phyloP scores from a whole-genome alignment of 2,329 filamentous ascomycete species.

The Fonsecaea monophora region DNA sequence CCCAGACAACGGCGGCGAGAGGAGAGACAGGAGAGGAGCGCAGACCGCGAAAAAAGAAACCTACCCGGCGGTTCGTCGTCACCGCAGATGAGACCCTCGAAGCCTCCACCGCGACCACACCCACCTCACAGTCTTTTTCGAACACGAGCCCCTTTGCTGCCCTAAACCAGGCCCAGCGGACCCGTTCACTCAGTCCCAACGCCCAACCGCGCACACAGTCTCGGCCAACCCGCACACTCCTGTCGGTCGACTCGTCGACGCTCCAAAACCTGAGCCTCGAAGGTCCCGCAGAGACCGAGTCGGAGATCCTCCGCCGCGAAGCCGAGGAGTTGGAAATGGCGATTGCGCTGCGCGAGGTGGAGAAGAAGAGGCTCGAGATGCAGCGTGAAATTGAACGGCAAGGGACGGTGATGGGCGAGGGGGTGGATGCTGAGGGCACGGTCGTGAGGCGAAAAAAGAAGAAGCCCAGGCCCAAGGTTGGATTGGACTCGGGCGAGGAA shows the following conservation, averaged over 20 bases:
- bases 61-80: conserved; percentile 69
- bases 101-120: conserved; percentile 6
- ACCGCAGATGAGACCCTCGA: conserved; percentile 76
- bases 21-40: conserved; percentile 26
- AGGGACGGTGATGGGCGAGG: conserved; percentile 54
- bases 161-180: conserved; percentile 22
- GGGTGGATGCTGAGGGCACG: conserved; percentile 54
- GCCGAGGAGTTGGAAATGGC: conserved; percentile 88
- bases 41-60: conserved; percentile 45
- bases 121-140: conserved; percentile 50
- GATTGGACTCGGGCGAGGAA: neutral
- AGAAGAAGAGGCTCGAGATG: conserved; percentile 86
- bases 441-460: conserved; percentile 67
- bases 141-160: conserved; percentile 29
- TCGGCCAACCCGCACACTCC: conserved; percentile 66
- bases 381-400: conserved; percentile 55
- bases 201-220: neutral
- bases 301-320: conserved; percentile 65
- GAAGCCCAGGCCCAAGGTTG: conserved; percentile 46
- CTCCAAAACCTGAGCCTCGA: conserved; percentile 76
- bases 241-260: conserved; percentile 86
- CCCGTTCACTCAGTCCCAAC: conserved; percentile 31
- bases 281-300: conserved; percentile 48
- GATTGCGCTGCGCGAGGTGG: conserved; percentile 85
- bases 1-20: conserved; percentile 42